Conservation (phyloP, 139 green algal genomes). For the Coelastrella sp. region DNA sequence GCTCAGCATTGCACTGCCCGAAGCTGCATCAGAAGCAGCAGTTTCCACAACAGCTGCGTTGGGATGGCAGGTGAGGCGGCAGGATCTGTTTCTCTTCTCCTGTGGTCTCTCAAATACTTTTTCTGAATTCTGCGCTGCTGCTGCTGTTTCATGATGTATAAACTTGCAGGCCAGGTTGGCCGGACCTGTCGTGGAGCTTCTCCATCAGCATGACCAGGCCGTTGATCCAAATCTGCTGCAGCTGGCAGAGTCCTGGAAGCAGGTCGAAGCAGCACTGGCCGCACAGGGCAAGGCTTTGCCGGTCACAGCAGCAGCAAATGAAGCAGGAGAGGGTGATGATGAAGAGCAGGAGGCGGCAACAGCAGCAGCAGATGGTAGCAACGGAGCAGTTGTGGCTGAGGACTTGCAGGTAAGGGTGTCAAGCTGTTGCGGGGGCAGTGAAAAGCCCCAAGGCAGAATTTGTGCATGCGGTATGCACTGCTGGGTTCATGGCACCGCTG, state of each 20-base stretch:
- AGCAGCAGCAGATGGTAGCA: background rate
- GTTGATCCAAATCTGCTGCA: conserved; percentile 85
- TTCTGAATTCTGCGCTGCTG: background rate
- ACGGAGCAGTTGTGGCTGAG: background rate
- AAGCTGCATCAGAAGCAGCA: too few relatives aligned
- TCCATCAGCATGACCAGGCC: conserved; percentile 73
- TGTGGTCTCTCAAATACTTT: background rate
- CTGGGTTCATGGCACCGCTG: too few relatives aligned
- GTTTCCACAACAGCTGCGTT: too few relatives aligned
- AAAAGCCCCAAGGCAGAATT: too few relatives aligned
- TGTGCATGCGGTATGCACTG: too few relatives aligned
- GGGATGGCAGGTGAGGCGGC: too few relatives aligned
- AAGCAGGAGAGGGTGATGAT: background rate
- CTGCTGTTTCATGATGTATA: background rate
- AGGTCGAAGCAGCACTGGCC: conserved; percentile 52
- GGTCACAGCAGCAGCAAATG: background rate
- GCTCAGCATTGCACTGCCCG: too few relatives aligned
- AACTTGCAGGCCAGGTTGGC: conserved; percentile 68
- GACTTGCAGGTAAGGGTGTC: conserved; percentile 13
- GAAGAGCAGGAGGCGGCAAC: background rate
- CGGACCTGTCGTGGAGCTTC: conserved; percentile 71
- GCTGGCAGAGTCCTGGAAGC: conserved; percentile 78
- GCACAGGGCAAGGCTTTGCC: conserved; percentile 27
- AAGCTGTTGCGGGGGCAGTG: too few relatives aligned
- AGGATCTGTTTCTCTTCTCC: too few relatives aligned